Percentiles rank a stretch among this genome's conserved stretches.
Evolutionary conservation across 2,329 filamentous ascomycete species (phyloP).

Genomic region (Neonectria faginata): DNA sequence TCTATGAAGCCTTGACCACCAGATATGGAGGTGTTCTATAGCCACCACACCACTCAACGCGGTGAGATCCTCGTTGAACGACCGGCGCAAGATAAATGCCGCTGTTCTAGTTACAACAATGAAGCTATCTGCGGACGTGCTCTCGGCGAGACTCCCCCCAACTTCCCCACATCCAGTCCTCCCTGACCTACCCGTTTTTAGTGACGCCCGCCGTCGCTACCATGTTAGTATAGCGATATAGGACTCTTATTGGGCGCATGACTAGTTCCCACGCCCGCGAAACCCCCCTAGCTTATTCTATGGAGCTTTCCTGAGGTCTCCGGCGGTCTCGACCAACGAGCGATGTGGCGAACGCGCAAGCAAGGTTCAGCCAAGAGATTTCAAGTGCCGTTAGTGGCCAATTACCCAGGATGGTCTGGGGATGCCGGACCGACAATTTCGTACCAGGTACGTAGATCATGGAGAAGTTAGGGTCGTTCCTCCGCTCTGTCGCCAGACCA

Average conservation of each 20-base stretch:
- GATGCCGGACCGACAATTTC: conserved; percentile 9
- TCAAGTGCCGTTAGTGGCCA: background rate
- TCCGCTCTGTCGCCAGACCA: background rate
- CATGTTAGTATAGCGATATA: background rate
- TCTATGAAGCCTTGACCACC: background rate
- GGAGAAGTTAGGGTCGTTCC: background rate
- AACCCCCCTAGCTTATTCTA: background rate
- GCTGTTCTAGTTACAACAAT: background rate
- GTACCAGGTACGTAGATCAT: background rate
- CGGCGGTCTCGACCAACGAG: background rate
- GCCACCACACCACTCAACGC: background rate
- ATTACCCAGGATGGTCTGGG: background rate
- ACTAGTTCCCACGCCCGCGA: background rate
- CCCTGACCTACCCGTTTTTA: background rate
- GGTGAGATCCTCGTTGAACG: background rate
- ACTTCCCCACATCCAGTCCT: conserved; percentile 2
- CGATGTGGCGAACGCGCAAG: background rate
- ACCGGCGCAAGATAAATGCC: background rate
- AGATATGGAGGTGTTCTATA: background rate
- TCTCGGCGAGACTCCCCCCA: conserved; percentile 20
- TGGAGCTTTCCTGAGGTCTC: background rate
- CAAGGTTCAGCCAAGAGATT: background rate
- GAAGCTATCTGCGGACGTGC: conserved; percentile 18
- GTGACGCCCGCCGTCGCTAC: background rate
- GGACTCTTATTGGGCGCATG: background rate